A percentile compares a stretch with the other conserved stretches of the same genome.
Evolutionary conservation across 495 filamentous ascomycete species (phyloP).

Genomic region (Geoglossum glabrum): DNA sequence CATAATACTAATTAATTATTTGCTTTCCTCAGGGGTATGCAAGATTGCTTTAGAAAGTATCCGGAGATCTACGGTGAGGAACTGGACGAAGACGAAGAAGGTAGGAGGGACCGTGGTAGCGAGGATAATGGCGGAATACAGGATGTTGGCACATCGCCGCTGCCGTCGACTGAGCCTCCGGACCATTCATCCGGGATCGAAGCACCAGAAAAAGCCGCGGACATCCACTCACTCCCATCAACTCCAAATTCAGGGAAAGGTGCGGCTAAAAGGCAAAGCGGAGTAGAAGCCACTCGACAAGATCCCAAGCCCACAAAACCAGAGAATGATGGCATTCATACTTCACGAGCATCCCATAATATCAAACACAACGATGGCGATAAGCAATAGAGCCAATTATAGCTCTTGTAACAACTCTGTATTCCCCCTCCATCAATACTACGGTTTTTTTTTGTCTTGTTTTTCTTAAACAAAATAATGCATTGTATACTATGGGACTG

Average conservation of each 20-base stretch:
- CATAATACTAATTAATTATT: not conserved
- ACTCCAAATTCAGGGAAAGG: not conserved
- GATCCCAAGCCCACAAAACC: not conserved
- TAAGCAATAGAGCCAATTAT: not conserved
- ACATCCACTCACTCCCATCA: not conserved
- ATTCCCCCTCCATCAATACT: too few species aligned
- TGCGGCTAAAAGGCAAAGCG: not conserved
- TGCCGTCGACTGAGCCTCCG: not conserved
- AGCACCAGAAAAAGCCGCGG: not conserved
- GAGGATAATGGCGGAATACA: not conserved
- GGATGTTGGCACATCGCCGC: not conserved
- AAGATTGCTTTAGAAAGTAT: constrained; percentile 83
- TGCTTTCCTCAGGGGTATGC: constrained; percentile 50
- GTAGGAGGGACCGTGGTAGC: constrained; percentile 6
- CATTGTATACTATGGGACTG: too few species aligned
- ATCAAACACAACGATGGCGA: not conserved
- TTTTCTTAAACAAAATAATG: too few species aligned
- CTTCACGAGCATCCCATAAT: not conserved
- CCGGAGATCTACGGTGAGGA: constrained; percentile 88
- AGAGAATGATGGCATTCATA: not conserved
- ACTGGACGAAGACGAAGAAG: constrained; percentile 54
- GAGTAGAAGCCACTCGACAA: not conserved
- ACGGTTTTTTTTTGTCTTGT: not conserved
- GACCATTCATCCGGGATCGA: not conserved
- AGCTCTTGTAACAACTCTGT: not conserved